Evolutionary conservation across 768 basidiomycete species (phyloP), one percentile per base, ranked within the genome.

Genomic region (Peribolospora baueri): DNA sequence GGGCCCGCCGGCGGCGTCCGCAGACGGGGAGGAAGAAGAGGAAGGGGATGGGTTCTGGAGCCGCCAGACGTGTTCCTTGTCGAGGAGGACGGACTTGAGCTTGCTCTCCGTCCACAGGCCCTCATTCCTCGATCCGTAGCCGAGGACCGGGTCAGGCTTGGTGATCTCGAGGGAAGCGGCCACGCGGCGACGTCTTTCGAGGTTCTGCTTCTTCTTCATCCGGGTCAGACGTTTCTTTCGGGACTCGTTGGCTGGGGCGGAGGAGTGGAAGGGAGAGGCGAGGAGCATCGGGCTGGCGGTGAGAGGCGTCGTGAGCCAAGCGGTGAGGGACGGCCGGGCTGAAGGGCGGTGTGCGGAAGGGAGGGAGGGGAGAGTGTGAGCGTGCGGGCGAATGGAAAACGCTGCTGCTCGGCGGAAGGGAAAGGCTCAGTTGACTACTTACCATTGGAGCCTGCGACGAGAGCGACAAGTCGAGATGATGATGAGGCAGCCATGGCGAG

Each of bases 101-200:
- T 78, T 74, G 65, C 77, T 77, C 37, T 71, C 69, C 46, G 65
- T 61, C 84, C 86, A 90, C 63, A 77, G 77, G 54, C 70, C 63
- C 54, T 80, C 77, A 54, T 82, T 75, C 57, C 74, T 74, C 5
- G 75, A 70, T 46, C 76, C 72, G 11, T 76, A 77, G 9, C 88
- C 88, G 5, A 87, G 75, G 11, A 90, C 74, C 56, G 82, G 76
- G 61, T 82, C 79, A 11, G 81, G 74, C 49, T 68, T 70, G 54
- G 65, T 72, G 40, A 62, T 70, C 46, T 66, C 68, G 25, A 67
- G 71, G 51, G 62, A 63, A 55, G 66, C 65, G 58, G 57, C 62
- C 54, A 69, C 70, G 60, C 72, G 71, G 42, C 69, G 71, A 57
- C 73, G 72, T 58, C 73, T 70, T 57, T 67, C 70, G 50, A 66